Evolutionary conservation across 2,329 filamentous ascomycete species (phyloP).

Genomic region (Sphaerulina musiva): DNA sequence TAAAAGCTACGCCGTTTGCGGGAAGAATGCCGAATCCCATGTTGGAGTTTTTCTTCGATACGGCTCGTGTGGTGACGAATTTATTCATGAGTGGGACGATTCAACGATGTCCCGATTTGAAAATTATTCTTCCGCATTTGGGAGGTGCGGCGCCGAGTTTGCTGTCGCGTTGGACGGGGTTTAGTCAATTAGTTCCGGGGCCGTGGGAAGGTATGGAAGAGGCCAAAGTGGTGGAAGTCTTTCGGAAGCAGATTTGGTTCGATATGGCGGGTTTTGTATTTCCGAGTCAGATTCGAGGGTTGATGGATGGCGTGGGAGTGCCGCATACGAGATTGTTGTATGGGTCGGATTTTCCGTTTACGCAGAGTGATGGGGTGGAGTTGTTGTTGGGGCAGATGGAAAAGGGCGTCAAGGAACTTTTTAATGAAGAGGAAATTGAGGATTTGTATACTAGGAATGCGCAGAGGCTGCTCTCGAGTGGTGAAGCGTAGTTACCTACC

Average conservation of each 20-base stretch:
- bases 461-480: slow-evolving; percentile 16
- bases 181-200: slow-evolving; percentile 37
- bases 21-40: slow-evolving; percentile 39
- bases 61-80: slow-evolving; percentile 44
- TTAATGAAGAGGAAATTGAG: slow-evolving; percentile 32
- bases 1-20: slow-evolving; percentile 35
- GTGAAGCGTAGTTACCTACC: no score
- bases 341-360: slow-evolving; percentile 50
- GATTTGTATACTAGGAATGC: slow-evolving; percentile 39
- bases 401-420: slow-evolving; percentile 36
- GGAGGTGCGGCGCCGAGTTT: slow-evolving; percentile 44
- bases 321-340: slow-evolving; percentile 44
- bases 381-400: slow-evolving; percentile 39
- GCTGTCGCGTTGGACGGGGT: slow-evolving; percentile 40
- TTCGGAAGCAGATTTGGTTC: slow-evolving; percentile 45
- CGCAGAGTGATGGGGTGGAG: slow-evolving; percentile 35
- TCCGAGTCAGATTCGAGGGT: slow-evolving; percentile 43
- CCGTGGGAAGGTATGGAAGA: slow-evolving; percentile 27
- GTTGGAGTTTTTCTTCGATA: slow-evolving; percentile 51
- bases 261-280: slow-evolving; percentile 50
- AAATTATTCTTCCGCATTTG: slow-evolving; percentile 45
- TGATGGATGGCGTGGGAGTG: slow-evolving; percentile 38
- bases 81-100: slow-evolving; percentile 46
- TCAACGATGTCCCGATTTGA: slow-evolving; percentile 41
- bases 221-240: slow-evolving; percentile 29